Base-by-base conservation (phyloP, 352 stramenopile genomes). In the Phytophthora uliginosa region DNA sequence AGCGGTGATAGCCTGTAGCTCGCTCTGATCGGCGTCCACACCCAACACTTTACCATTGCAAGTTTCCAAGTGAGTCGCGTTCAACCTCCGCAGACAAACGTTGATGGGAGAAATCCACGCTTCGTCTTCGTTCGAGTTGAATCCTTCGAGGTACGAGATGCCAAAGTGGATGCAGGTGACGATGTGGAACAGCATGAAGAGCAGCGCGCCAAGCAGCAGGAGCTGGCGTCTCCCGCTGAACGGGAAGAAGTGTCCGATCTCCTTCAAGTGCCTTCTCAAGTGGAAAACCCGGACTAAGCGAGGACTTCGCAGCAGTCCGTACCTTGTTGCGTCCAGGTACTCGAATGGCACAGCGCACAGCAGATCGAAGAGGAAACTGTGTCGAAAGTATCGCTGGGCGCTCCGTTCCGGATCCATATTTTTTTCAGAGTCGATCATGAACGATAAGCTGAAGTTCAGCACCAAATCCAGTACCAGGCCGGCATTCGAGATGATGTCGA, bases 381-480 rank as follows among this genome's bases (percentile, higher is more conserved):
- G 59, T 5, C 54, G 13, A 3, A 91, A 13, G 59, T 93, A 93
- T 34, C 69, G 66, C 5, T 42, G n/a, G 0, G 82, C 77, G 42
- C 78, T 90, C 50, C 71, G 65, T 8, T 59, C 66, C 3, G 85
- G 65, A 18, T 88, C 70, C 38, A 81, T 69, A 28, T 91, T 91
- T 36, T 85, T 90, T 48, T 93, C 85, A 1, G 81, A 72, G 38
- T 91, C 67, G 8, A 74, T 51, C 5, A 66, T 77, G 63, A 86
- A 93, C 6, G 83, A 88, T 0, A 91, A 66, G 13, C 83, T 88
- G 26, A 90, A 80, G 58, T 91, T 93, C 6, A 90, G 26, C n/a
- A 89, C 69, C 5, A 93, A 60, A 40, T 91, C 84, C 7, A 76
- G 59, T 6, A 75, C 42, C 2, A 93, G 62, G 0, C 75, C 52